These are phyloP conservation scores for Pythium aphanidermatum DNA, from an alignment of 352 stramenopile genomes.

Conservation along the genomic window DNA sequence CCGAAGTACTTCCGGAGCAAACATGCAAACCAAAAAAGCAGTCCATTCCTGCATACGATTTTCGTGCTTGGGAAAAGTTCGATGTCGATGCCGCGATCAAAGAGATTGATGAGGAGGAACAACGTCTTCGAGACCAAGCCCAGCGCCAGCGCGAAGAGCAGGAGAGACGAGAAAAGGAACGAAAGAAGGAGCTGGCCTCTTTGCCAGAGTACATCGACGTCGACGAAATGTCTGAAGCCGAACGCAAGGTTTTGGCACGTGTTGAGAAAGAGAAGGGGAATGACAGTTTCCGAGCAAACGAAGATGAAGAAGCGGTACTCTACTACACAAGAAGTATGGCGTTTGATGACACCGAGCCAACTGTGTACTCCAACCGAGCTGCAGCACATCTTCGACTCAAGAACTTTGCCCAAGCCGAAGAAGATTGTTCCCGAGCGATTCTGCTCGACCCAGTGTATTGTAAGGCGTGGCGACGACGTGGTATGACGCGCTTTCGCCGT, in stretches of 20 bases:
- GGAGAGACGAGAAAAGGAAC: slow-evolving; percentile 30
- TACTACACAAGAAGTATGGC: slow-evolving; percentile 89
- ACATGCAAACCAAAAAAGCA: slow-evolving; percentile 22
- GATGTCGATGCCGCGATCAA: slow-evolving; percentile 78
- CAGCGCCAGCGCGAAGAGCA: slow-evolving; percentile 25
- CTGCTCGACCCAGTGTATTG: slow-evolving; percentile 74
- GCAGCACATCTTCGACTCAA: slow-evolving; percentile 75
- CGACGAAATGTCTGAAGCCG: slow-evolving; percentile 37
- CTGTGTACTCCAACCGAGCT: slow-evolving; percentile 86
- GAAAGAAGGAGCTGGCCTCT: slow-evolving; percentile 50
- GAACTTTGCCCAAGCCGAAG: slow-evolving; percentile 79
- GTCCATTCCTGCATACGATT: slow-evolving; percentile 86
- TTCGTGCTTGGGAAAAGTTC: slow-evolving; percentile 90
- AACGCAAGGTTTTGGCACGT: slow-evolving; percentile 48
- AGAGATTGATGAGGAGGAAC: slow-evolving; percentile 58
- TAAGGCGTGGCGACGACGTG: slow-evolving; percentile 84
- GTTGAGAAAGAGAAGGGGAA: slow-evolving; percentile 93
- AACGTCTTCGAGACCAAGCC: slow-evolving; percentile 29
- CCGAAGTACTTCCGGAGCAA: slow-evolving; percentile 3
- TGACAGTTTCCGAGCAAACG: slow-evolving; percentile 83
- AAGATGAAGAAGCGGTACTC: slow-evolving; percentile 79
- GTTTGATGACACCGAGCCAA: slow-evolving; percentile 66
- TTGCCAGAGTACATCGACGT: slow-evolving; percentile 55
- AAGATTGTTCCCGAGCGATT: slow-evolving; percentile 79
- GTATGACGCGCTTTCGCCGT: slow-evolving; percentile 81